These are phyloP conservation scores for Aspergillus candidus DNA, from an alignment of 2,329 filamentous ascomycete genomes.

Conservation along the genomic window DNA sequence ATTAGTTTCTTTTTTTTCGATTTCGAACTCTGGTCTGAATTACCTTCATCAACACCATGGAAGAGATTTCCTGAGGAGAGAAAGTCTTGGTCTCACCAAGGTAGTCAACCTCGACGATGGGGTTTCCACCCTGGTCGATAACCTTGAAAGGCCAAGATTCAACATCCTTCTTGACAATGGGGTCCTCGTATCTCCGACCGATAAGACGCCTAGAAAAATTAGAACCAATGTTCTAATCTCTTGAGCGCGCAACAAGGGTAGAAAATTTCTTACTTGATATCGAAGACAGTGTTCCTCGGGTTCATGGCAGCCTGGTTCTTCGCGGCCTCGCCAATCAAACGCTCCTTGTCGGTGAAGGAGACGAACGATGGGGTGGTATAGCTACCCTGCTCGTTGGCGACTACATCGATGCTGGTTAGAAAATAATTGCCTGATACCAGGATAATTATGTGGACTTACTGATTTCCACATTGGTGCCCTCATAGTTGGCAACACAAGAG, in stretches of 20 bases:
- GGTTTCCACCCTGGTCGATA: constrained; percentile 78
- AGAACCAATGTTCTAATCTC: constrained; percentile 4
- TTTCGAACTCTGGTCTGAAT: constrained; percentile 16
- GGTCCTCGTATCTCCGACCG: constrained; percentile 89
- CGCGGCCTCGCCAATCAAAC: constrained; percentile 97
- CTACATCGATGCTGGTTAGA: constrained; percentile 31
- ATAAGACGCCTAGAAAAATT: constrained; percentile 72
- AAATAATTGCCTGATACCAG: background rate
- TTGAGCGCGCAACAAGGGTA: background rate
- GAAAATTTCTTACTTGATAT: constrained; percentile 73
- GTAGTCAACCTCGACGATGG: constrained; percentile 92
- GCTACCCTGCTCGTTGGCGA: constrained; percentile 99
- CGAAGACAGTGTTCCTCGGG: constrained; percentile 96
- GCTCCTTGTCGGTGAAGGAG: constrained; percentile 97
- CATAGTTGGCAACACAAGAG: constrained; percentile 99
- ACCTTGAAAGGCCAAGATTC: constrained; percentile 99
- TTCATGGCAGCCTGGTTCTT: constrained; percentile 99
- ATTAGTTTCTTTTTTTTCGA: constrained; percentile 13
- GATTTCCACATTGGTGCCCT: constrained; percentile 99
- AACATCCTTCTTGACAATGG: constrained; percentile 96
- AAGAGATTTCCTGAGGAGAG: constrained; percentile 96
- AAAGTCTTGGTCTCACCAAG: constrained; percentile 91
- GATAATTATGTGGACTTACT: constrained; percentile 50
- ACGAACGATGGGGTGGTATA: constrained; percentile 99
- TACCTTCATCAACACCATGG: constrained; percentile 98